Evolutionary conservation across 768 basidiomycete genomes (phyloP).

Genomic region (Gloeophyllum trabeum): DNA sequence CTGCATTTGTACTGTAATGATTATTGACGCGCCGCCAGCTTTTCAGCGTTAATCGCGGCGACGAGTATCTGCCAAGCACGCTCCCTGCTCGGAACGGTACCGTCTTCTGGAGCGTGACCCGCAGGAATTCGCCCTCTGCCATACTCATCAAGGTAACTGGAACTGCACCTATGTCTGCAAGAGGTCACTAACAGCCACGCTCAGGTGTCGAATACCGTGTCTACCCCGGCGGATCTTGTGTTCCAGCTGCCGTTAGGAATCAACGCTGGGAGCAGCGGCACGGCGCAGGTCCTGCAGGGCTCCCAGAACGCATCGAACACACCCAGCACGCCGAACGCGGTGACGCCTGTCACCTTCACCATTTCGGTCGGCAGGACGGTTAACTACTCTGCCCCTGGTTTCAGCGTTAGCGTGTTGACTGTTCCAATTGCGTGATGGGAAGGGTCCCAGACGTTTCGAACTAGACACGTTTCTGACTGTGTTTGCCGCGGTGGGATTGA

Average conservation of each 20-base stretch:
- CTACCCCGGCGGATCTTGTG: constrained; percentile 26
- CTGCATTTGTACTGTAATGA: background rate
- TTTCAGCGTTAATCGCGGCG: constrained; percentile 51
- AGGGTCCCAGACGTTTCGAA: too few species aligned
- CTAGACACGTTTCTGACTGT: too few species aligned
- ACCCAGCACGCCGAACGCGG: constrained; percentile 32
- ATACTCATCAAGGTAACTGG: constrained; percentile 47
- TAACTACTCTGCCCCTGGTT: constrained; percentile 40
- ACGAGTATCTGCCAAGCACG: constrained; percentile 53
- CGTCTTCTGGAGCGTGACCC: constrained; percentile 51
- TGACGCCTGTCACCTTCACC: constrained; percentile 33
- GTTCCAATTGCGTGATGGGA: too few species aligned
- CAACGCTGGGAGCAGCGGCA: constrained; percentile 32
- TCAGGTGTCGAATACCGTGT: constrained; percentile 44
- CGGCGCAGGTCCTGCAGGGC: constrained; percentile 39
- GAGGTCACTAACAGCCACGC: background rate
- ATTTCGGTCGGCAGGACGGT: constrained; percentile 40
- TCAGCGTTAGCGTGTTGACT: constrained; percentile 27
- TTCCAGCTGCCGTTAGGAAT: constrained; percentile 44
- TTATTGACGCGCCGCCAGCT: constrained; percentile 25
- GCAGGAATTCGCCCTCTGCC: constrained; percentile 18
- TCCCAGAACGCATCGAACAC: constrained; percentile 41
- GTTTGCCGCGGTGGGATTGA: too few species aligned
- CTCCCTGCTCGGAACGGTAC: constrained; percentile 35
- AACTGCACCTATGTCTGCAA: background rate